phyloP scores from a whole-genome alignment of 1,139 yeast genomes.

The Lodderomyces elongisporus region DNA sequence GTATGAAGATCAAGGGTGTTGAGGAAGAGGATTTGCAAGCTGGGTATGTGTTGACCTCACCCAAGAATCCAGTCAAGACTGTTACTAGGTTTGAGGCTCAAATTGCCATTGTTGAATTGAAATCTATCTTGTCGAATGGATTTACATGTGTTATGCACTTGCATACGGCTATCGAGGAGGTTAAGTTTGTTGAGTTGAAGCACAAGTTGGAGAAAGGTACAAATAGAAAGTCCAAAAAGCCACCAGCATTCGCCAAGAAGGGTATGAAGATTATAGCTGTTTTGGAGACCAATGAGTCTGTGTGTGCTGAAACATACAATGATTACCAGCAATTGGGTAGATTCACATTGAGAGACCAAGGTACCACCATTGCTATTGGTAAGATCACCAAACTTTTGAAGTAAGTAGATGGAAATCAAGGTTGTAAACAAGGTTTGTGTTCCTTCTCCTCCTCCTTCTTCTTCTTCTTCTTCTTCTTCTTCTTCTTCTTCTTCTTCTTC shows the following conservation, averaged over 20 bases:
- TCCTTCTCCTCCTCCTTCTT: not conserved
- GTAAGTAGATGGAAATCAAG: conserved; percentile 2
- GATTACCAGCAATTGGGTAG: conserved; percentile 96
- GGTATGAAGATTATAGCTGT: conserved; percentile 98
- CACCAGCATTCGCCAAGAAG: conserved; percentile 97
- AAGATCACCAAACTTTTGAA: conserved; percentile 73
- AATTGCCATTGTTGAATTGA: conserved; percentile 92
- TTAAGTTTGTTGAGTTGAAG: conserved; percentile 70
- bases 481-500: too few species aligned
- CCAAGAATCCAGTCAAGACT: conserved; percentile 83
- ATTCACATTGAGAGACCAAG: conserved; percentile 97
- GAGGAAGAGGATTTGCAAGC: conserved; percentile 94
- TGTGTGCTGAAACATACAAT: conserved; percentile 88
- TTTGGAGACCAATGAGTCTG: conserved; percentile 76
- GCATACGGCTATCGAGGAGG: conserved; percentile 98
- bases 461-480: conserved; percentile 1
- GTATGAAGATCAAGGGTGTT: conserved; percentile 86
- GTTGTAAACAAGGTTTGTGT: not conserved
- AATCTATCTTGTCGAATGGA: conserved; percentile 90
- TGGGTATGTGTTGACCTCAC: conserved; percentile 87
- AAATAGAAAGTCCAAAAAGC: conserved; percentile 90
- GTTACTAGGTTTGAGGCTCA: conserved; percentile 92
- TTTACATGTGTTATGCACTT: conserved; percentile 98
- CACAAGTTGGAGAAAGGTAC: conserved; percentile 97
- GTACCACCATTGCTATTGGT: conserved; percentile 97